Evolutionary conservation across 768 basidiomycete genomes (phyloP).

Genomic region (Tricholoma bakamatsutake): DNA sequence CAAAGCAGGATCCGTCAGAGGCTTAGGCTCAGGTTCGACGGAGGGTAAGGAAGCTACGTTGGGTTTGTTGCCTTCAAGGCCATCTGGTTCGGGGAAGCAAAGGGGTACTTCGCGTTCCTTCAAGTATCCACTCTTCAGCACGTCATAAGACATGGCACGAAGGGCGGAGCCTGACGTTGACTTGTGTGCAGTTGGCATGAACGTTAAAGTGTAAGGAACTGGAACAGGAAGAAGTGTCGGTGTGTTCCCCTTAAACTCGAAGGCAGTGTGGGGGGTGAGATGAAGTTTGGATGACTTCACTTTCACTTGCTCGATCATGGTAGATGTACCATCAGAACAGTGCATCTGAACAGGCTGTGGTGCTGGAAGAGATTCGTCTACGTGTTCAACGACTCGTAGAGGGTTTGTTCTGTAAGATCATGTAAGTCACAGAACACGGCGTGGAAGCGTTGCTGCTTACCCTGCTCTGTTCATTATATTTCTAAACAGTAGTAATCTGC

Average conservation of each 20-base stretch:
- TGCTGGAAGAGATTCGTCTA: background rate
- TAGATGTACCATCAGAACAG: background rate
- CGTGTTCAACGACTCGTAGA: background rate
- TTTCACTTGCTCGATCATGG: constrained; percentile 1
- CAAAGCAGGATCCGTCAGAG: too few relatives aligned
- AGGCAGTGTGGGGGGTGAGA: background rate
- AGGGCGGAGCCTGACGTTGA: background rate
- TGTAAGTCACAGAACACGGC: background rate
- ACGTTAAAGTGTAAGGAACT: background rate
- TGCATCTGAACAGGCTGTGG: background rate
- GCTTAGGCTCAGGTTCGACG: background rate
- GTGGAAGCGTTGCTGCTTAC: background rate
- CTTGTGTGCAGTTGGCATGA: background rate
- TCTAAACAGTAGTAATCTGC: background rate
- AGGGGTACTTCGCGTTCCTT: background rate
- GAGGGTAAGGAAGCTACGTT: background rate
- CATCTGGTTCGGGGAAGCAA: background rate
- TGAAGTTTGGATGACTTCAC: background rate
- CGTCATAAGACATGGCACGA: constrained; percentile 1
- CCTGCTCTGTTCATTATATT: background rate
- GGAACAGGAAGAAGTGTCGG: background rate
- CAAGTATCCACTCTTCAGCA: background rate
- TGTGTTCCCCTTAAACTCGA: constrained; percentile 1
- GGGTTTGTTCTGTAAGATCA: background rate
- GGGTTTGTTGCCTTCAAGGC: background rate